These are phyloP conservation scores for Rhinocladiella similis DNA, from an alignment of 2,329 filamentous ascomycete species.

Conservation along the genomic window DNA sequence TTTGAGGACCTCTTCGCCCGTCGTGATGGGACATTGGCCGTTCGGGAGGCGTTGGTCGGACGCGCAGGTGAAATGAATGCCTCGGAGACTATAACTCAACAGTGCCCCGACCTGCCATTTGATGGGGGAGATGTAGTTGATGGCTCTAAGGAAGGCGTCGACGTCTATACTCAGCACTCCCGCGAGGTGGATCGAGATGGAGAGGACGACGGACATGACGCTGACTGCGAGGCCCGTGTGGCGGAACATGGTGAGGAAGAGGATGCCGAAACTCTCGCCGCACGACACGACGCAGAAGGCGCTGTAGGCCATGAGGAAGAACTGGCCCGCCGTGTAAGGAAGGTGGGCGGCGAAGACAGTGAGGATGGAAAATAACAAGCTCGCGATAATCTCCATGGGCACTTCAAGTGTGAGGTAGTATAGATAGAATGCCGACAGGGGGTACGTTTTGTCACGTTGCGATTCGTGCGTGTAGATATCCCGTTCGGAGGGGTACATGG, in stretches of 20 bases:
- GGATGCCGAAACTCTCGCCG: slow-evolving; percentile 74
- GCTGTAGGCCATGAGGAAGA: slow-evolving; percentile 67
- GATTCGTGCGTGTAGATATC: slow-evolving; percentile 74
- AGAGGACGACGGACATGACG: slow-evolving; percentile 67
- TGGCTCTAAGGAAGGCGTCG: slow-evolving; percentile 62
- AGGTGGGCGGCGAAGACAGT: slow-evolving; percentile 66
- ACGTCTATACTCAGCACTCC: slow-evolving; percentile 71
- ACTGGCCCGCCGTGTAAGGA: slow-evolving; percentile 62
- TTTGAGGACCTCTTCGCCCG: slow-evolving; percentile 65
- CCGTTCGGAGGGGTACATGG: slow-evolving; percentile 69
- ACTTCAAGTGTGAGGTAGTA: slow-evolving; percentile 70
- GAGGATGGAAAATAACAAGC: slow-evolving; percentile 65
- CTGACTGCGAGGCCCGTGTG: slow-evolving; percentile 78
- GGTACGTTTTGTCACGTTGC: slow-evolving; percentile 71
- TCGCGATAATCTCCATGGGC: slow-evolving; percentile 68
- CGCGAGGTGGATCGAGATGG: slow-evolving; percentile 69
- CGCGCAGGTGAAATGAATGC: slow-evolving; percentile 64
- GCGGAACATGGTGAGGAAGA: slow-evolving; percentile 74
- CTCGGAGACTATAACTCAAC: slow-evolving; percentile 63
- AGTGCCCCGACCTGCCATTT: slow-evolving; percentile 69
- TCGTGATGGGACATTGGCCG: slow-evolving; percentile 65
- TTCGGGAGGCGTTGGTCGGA: slow-evolving; percentile 58
- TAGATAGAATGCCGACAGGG: slow-evolving; percentile 68
- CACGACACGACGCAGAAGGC: slow-evolving; percentile 73
- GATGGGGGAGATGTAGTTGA: slow-evolving; percentile 72